Base-by-base conservation (phyloP, 352 stramenopile genomes). In the Phytophthora boehmeriae region DNA sequence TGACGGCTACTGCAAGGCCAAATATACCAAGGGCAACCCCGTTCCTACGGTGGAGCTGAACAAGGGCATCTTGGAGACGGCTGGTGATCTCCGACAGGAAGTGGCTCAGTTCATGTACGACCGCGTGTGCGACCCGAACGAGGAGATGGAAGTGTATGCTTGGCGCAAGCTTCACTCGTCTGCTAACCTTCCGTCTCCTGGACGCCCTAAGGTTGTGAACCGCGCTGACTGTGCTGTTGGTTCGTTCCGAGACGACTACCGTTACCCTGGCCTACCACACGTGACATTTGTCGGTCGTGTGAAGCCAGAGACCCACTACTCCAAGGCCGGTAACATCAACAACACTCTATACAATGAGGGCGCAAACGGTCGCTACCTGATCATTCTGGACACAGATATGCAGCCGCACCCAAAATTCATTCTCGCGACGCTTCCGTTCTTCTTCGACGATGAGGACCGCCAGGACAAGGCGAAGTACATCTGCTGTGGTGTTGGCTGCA, bases 281-380 rank as follows among this genome's bases (percentile, higher is more conserved):
- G 84, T 93, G 54, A 83, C 81, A 5, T 93, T 89, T 47, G 75
- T 93, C 36, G 84, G 84, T 4, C 84, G 84, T 72, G 79, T 93
- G 19, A 93, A 93, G 76, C 81, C 84, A 2, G 76, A 89, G 27
- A 78, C 73, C 4, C 84, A 95, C 71, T 92, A 93, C 71, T 90
- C 86, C 11, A 95, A 95, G 76, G 86, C 86, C 16, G 86, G 86
- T 25, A 95, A 95, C 73, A 92, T 95, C 70, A 95, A 95, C 77
- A 95, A 95, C 60, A 76, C 66, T 14, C 69, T 93, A 45, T 92
- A 93, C 76, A 93, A 95, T 62, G 86, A 95, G 59, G 84, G 83
- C 19, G 80, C 83, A 14, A 93, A 80, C 50, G 84, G 86, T 19
- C 80, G 82, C 35, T 92, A 93, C 70, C 50, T 92, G 6, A 76